Evolutionary conservation across 2,329 filamentous ascomycete species (phyloP).

Genomic region (Pseudogymnoascus sp.): DNA sequence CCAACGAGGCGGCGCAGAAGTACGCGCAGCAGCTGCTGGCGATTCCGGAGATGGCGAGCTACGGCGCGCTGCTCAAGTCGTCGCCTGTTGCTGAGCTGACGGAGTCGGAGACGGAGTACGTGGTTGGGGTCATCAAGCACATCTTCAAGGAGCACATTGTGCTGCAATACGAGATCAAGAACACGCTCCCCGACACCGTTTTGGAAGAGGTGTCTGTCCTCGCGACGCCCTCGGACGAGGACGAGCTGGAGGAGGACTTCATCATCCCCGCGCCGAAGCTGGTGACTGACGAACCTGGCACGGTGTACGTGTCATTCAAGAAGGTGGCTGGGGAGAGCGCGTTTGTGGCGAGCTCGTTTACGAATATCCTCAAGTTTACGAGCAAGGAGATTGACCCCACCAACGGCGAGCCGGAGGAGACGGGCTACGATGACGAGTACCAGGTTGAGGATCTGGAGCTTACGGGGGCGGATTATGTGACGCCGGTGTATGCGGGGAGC

Average conservation of each 20-base stretch:
- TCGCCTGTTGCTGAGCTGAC: constrained; percentile 81
- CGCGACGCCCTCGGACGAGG: constrained; percentile 71
- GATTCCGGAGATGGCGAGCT: constrained; percentile 85
- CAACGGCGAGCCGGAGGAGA: constrained; percentile 85
- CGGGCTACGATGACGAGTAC: constrained; percentile 95
- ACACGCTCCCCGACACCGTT: constrained; percentile 85
- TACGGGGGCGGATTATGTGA: constrained; percentile 83
- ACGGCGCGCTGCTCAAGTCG: constrained; percentile 87
- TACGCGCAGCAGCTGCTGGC: constrained; percentile 80
- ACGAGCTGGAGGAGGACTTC: constrained; percentile 82
- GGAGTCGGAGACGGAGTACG: constrained; percentile 95
- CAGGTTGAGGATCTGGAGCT: constrained; percentile 92
- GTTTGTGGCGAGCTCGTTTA: constrained; percentile 76
- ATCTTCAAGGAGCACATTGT: constrained; percentile 97
- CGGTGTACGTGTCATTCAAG: constrained; percentile 91
- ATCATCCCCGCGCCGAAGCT: constrained; percentile 84
- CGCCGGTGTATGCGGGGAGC: constrained; percentile 87
- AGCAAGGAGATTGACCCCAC: constrained; percentile 96
- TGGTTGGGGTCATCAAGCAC: constrained; percentile 89
- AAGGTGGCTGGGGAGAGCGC: constrained; percentile 67
- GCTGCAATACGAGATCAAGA: constrained; percentile 94
- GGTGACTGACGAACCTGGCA: constrained; percentile 76
- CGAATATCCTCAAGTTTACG: constrained; percentile 91
- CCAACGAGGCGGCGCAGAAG: constrained; percentile 74
- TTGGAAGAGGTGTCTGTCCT: constrained; percentile 83